These are phyloP conservation scores for Saccharomyces hybrid DNA, from an alignment of 1,139 yeast genomes.

Conservation along the genomic window DNA sequence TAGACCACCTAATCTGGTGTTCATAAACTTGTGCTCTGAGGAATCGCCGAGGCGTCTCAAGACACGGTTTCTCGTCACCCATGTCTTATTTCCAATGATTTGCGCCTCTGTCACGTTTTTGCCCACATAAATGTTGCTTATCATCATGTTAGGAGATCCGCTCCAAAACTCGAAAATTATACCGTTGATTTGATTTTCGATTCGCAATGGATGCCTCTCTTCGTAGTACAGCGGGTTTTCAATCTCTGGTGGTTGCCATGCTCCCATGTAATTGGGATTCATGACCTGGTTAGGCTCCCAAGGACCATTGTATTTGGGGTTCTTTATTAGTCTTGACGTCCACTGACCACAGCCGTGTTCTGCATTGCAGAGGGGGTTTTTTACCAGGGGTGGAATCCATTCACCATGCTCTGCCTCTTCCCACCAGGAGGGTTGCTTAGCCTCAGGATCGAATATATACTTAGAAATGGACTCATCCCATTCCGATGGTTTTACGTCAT, in stretches of 20 bases:
- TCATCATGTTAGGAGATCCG: conserved; percentile 64
- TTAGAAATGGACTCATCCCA: conserved; percentile 67
- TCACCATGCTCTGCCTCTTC: conserved; percentile 83
- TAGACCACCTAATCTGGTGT: neutral
- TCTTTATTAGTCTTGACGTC: conserved; percentile 56
- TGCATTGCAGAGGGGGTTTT: conserved; percentile 61
- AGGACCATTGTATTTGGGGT: conserved; percentile 67
- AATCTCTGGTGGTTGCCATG: conserved; percentile 63
- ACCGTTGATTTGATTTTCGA: conserved; percentile 62
- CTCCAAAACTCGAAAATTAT: conserved; percentile 90
- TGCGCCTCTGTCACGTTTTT: conserved; percentile 81
- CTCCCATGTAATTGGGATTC: conserved; percentile 75
- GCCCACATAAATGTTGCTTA: conserved; percentile 81
- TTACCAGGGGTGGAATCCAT: conserved; percentile 63
- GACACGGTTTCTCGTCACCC: neutral
- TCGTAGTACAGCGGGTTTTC: conserved; percentile 65
- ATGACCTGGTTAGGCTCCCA: conserved; percentile 63
- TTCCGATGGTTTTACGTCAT: conserved; percentile 58
- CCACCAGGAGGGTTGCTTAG: conserved; percentile 67
- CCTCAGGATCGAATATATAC: conserved; percentile 58
- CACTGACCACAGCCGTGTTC: conserved; percentile 71
- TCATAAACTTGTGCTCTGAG: neutral
- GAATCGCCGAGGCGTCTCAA: neutral
- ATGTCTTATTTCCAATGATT: conserved; percentile 68
- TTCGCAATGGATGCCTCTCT: conserved; percentile 50